Evolutionary conservation across 768 basidiomycete genomes (phyloP).

Genomic region (Ramaria rubella): DNA sequence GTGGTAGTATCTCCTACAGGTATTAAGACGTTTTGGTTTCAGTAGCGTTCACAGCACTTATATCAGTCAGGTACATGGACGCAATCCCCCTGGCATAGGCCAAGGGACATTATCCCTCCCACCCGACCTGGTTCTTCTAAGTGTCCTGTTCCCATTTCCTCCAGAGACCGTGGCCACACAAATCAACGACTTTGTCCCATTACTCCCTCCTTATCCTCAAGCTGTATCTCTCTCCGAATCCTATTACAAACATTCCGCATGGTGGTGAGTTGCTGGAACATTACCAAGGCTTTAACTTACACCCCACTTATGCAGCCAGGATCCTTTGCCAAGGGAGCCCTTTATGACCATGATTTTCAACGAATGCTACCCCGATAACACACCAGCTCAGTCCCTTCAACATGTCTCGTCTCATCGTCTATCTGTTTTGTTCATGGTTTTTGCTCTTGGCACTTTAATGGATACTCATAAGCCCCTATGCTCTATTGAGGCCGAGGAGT

Average conservation of each 20-base stretch:
- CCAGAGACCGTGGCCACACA: constrained; percentile 5
- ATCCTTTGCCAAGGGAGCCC: constrained; percentile 38
- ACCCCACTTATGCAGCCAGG: constrained; percentile 30
- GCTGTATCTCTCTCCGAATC: constrained; percentile 36
- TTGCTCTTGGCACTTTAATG: constrained; percentile 56
- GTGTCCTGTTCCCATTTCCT: constrained; percentile 9
- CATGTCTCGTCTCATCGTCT: constrained; percentile 39
- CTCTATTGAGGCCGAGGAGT: constrained; percentile 62
- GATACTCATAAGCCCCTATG: constrained; percentile 51
- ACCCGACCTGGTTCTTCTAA: constrained; percentile 5
- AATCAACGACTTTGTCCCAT: constrained; percentile 19
- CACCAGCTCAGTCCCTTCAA: constrained; percentile 1
- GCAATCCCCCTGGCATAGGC: background rate
- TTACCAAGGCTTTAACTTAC: background rate
- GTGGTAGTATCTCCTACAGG: constrained; percentile 10
- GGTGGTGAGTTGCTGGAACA: constrained; percentile 36
- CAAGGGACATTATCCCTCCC: constrained; percentile 5
- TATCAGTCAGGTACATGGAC: background rate
- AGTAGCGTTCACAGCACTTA: background rate
- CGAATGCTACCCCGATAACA: constrained; percentile 7
- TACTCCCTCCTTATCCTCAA: constrained; percentile 34
- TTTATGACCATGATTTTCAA: constrained; percentile 28
- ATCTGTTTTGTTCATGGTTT: constrained; percentile 55
- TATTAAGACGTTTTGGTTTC: background rate
- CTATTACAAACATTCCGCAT: constrained; percentile 40